phyloP scores from a whole-genome alignment of 2,329 filamentous ascomycete species.

The Fusarium falciforme region DNA sequence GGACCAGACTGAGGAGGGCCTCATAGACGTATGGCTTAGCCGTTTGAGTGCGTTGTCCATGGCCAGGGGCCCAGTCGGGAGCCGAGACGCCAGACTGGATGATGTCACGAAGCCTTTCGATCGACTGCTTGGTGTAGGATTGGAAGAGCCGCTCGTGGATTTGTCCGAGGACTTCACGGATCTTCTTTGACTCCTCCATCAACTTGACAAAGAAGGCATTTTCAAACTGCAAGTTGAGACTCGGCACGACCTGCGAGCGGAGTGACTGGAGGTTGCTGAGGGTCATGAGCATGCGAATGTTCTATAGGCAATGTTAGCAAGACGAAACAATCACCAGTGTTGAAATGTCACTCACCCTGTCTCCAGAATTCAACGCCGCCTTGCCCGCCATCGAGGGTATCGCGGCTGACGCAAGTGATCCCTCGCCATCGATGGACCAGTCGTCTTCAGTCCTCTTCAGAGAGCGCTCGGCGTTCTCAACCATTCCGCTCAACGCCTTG shows the following conservation, averaged over 20 bases:
- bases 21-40: slow-evolving; percentile 92
- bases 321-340: background rate
- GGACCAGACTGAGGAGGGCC: slow-evolving; percentile 83
- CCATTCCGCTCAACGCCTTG: slow-evolving; percentile 93
- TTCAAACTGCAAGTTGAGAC: slow-evolving; percentile 92
- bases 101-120: slow-evolving; percentile 74
- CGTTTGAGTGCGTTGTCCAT: slow-evolving; percentile 71
- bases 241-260: slow-evolving; percentile 83
- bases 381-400: slow-evolving; percentile 54
- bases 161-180: slow-evolving; percentile 88
- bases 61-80: slow-evolving; percentile 75
- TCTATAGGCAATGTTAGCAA: slow-evolving; percentile 63
- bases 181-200: slow-evolving; percentile 91
- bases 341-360: slow-evolving; percentile 59
- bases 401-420: slow-evolving; percentile 50
- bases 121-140: slow-evolving; percentile 85
- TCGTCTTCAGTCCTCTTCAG: slow-evolving; percentile 73
- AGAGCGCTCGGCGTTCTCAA: slow-evolving; percentile 91
- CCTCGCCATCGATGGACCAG: slow-evolving; percentile 64
- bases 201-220: slow-evolving; percentile 93
- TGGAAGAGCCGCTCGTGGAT: slow-evolving; percentile 93
- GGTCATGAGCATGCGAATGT: slow-evolving; percentile 92
- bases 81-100: slow-evolving; percentile 79
- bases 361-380: slow-evolving; percentile 64
- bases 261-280: slow-evolving; percentile 91